Evolutionary conservation across 768 basidiomycete species (phyloP), one percentile per base, ranked within the genome.

Genomic region (Crucibulum laeve): DNA sequence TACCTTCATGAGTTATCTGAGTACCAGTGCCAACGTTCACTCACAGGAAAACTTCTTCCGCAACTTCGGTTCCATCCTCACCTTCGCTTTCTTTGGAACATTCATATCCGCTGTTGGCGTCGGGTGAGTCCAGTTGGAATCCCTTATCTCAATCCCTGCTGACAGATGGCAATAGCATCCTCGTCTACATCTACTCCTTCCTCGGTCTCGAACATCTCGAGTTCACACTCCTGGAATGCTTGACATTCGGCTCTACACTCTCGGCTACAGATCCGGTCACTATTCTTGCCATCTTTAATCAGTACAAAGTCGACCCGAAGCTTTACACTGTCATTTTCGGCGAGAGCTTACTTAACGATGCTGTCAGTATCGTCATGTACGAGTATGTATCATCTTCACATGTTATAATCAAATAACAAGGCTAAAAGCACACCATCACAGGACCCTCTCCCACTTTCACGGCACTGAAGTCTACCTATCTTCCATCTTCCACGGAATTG

Each of bases 301-400:
- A 96, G 54, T 89, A 95, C 71, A 96, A 97, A 61, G 94, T 98
- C 54, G 96, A 99, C 64, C 94, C 96, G 0, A 97, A 98, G 60
- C 74, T 99, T 6, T 98, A 98, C 68, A 87, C 84, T 35, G 79
- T 98, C 63, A 99, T 99, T 51, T 99, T 98, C 57, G 96, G 96
- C 21, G 96, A 98, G 64, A 89, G 85, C 64, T 74, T 99, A 46
- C 68, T 99, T 47, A 99, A 99, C 67, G 96, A 99, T 72, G 96
- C 96, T 15, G 96, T 98, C 57, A 92, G 91, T 76, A 98, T 98
- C 71, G 94, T 98, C 64, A 93, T 99, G 89, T 98, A 98, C 65
- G 96, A 99, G 93, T 97, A 62, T 74, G 93, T 87, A 47, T 22
- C 23, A 22, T 25, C 13, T 15, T 22, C 7, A 47, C 41, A 34